Evolutionary conservation across 2,329 filamentous ascomycete genomes (phyloP).

Genomic region (Ilyonectria mors-panacis): DNA sequence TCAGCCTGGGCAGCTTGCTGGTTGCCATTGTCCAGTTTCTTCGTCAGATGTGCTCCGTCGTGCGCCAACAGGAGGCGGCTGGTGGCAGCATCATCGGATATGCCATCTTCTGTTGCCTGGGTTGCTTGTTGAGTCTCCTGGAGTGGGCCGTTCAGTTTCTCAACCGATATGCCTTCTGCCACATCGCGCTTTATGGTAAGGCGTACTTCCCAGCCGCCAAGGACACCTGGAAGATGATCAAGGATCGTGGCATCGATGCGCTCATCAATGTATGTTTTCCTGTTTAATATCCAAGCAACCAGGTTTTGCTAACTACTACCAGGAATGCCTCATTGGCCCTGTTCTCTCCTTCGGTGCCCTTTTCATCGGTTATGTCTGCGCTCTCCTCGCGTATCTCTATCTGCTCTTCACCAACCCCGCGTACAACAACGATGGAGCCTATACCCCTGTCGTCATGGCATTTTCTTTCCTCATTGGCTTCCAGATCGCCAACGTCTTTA

Average conservation of each 20-base stretch:
- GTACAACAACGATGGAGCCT: slow-evolving; percentile 79
- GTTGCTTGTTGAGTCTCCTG: slow-evolving; percentile 82
- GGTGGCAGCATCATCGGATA: slow-evolving; percentile 78
- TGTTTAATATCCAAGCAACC: neutral
- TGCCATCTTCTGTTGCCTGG: slow-evolving; percentile 81
- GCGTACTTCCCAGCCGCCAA: slow-evolving; percentile 89
- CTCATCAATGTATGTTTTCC: slow-evolving; percentile 75
- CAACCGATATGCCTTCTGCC: slow-evolving; percentile 93
- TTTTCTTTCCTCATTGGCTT: slow-evolving; percentile 92
- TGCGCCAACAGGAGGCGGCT: slow-evolving; percentile 71
- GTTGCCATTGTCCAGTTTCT: slow-evolving; percentile 91
- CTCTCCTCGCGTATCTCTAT: slow-evolving; percentile 89
- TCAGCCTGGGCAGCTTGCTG: slow-evolving; percentile 87
- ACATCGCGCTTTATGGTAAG: slow-evolving; percentile 94
- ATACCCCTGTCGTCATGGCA: slow-evolving; percentile 84
- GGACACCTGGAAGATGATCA: slow-evolving; percentile 93
- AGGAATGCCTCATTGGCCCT: slow-evolving; percentile 84
- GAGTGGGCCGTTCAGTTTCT: slow-evolving; percentile 91
- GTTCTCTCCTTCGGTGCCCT: slow-evolving; percentile 83
- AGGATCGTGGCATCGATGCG: slow-evolving; percentile 90
- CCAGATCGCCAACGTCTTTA: slow-evolving; percentile 91
- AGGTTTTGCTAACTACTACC: slow-evolving; percentile 32
- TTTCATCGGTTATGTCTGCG: slow-evolving; percentile 87
- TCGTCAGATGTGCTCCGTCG: slow-evolving; percentile 86
- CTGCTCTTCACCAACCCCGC: slow-evolving; percentile 83